Percentiles rank a stretch among this genome's conserved stretches.
These are phyloP conservation scores for Endothia cerciana DNA, from an alignment of 2,329 filamentous ascomycete genomes.

Conservation along the genomic window DNA sequence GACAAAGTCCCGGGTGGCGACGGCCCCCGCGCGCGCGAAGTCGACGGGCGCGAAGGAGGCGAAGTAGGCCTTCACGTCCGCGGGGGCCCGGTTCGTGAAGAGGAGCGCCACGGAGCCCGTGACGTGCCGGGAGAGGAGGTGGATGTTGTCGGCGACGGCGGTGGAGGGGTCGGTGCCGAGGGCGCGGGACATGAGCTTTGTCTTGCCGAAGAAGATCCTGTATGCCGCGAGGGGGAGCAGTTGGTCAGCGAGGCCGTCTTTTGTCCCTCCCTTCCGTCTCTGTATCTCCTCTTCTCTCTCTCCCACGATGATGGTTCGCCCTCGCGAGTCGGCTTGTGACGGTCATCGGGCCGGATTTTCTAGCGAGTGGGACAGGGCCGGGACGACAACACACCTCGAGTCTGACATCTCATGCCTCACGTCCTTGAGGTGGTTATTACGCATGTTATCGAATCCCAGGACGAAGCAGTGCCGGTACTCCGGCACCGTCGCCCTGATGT, in stretches of 20 bases:
- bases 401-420: conserved; percentile 84
- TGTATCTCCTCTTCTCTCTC: neutral
- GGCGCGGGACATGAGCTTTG: conserved; percentile 97
- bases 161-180: conserved; percentile 79
- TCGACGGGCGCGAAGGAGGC: conserved; percentile 73
- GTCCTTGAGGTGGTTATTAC: conserved; percentile 93
- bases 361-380: too few species aligned
- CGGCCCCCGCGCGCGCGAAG: conserved; percentile 85
- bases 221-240: conserved; percentile 3
- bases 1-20: conserved; percentile 74
- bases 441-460: conserved; percentile 95
- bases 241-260: conserved; percentile 8
- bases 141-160: conserved; percentile 78
- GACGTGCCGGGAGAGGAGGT: conserved; percentile 70
- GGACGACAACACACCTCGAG: conserved; percentile 65
- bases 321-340: too few species aligned
- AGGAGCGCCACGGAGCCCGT: conserved; percentile 85
- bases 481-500: conserved; percentile 83
- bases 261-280: conserved; percentile 3
- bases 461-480: conserved; percentile 91
- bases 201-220: conserved; percentile 98
- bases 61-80: conserved; percentile 74
- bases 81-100: conserved; percentile 78
- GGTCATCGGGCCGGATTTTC: neutral
- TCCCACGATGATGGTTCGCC: too few species aligned